Conservation (phyloP, 805 yeast species). For the Myxozyma vanderwaltii region DNA sequence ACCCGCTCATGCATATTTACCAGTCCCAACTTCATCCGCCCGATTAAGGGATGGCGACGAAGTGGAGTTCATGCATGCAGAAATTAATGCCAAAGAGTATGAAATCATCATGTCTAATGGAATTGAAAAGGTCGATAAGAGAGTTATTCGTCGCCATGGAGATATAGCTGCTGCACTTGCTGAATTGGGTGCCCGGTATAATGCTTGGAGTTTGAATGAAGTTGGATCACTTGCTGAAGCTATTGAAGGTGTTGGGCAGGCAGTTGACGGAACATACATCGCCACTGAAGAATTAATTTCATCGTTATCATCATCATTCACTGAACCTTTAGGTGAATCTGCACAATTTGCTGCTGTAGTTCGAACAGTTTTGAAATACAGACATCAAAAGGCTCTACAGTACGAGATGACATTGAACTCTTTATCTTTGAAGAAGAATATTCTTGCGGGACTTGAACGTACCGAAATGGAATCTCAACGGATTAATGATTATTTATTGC, state of each 20-base stretch:
- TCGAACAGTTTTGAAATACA: conserved; percentile 60
- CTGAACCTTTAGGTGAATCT: conserved; percentile 71
- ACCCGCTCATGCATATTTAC: conserved; percentile 62
- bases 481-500: conserved; percentile 40
- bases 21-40: conserved; percentile 56
- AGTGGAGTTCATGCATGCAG: conserved; percentile 47
- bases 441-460: conserved; percentile 46
- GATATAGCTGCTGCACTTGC: conserved; percentile 67
- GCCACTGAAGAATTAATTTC: conserved; percentile 56
- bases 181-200: conserved; percentile 73
- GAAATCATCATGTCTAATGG: conserved; percentile 50
- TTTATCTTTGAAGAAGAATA: conserved; percentile 42
- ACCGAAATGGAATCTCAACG: conserved; percentile 51
- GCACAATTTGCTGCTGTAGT: conserved; percentile 64
- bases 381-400: conserved; percentile 59
- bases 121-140: conserved; percentile 60
- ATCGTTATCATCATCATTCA: conserved; percentile 58
- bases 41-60: conserved; percentile 45
- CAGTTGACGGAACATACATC: conserved; percentile 65
- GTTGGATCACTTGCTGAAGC: conserved; percentile 50
- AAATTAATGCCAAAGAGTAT: conserved; percentile 50
- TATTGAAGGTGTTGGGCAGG: conserved; percentile 82
- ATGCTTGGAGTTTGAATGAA: conserved; percentile 60
- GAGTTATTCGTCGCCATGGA: conserved; percentile 56
- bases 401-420: conserved; percentile 49